Conservation (phyloP, 1,284 basidiomycete genomes). For the Pyrrhoderma lamaoense region DNA sequence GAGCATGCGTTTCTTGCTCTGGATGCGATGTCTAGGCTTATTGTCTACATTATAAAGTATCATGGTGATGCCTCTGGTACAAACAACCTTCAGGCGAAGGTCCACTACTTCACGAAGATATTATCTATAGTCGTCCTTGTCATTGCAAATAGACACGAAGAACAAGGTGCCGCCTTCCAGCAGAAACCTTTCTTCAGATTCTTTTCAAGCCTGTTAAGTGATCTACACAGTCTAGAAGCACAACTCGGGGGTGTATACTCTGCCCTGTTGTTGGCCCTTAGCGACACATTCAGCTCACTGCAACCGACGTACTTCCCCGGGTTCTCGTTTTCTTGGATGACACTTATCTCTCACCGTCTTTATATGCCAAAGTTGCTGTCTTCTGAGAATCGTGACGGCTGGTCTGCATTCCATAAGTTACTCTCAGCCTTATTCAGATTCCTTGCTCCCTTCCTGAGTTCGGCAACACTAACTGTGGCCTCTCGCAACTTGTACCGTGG, state of each 20-base stretch:
- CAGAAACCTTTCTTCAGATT: constrained; percentile 99
- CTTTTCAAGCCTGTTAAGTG: constrained; percentile 94
- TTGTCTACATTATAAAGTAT: constrained; percentile 99
- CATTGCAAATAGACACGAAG: constrained; percentile 91
- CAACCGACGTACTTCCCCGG: constrained; percentile 97
- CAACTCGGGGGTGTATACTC: constrained; percentile 84
- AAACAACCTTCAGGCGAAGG: constrained; percentile 90
- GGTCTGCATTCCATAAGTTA: constrained; percentile 94
- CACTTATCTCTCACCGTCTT: constrained; percentile 88
- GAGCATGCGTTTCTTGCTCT: constrained; percentile 84
- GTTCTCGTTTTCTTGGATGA: constrained; percentile 98
- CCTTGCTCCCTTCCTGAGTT: constrained; percentile 84
- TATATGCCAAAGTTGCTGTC: constrained; percentile 96
- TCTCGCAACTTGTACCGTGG: constrained; percentile 91
- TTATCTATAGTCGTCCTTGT: constrained; percentile 96
- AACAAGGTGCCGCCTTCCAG: constrained; percentile 85
- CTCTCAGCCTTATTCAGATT: constrained; percentile 92
- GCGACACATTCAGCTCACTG: constrained; percentile 92
- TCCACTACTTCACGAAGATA: constrained; percentile 96
- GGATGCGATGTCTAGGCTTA: constrained; percentile 92
- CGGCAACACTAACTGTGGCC: constrained; percentile 72
- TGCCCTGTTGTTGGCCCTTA: constrained; percentile 84
- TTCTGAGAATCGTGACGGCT: constrained; percentile 84
- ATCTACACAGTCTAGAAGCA: constrained; percentile 79
- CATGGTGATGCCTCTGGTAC: constrained; percentile 87